These are phyloP conservation scores for Emergomyces pasteurianus DNA, from an alignment of 2,329 filamentous ascomycete species.

Conservation along the genomic window DNA sequence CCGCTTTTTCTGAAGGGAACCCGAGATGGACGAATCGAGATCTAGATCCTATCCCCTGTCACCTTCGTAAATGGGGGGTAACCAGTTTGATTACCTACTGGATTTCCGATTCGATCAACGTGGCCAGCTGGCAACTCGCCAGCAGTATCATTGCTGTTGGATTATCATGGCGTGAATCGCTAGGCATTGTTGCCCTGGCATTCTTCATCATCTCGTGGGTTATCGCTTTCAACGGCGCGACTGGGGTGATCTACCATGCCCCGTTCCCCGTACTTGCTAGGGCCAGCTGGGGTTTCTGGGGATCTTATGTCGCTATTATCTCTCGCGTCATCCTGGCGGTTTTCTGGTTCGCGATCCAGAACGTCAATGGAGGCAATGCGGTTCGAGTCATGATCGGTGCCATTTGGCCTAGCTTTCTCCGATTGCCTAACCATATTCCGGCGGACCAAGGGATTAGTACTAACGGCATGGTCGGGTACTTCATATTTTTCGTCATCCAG, in stretches of 20 bases:
- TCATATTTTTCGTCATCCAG: slow-evolving; percentile 55
- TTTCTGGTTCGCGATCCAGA: slow-evolving; percentile 56
- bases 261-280: slow-evolving; percentile 73
- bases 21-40: slow-evolving; percentile 38
- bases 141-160: slow-evolving; percentile 67
- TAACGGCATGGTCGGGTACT: slow-evolving; percentile 65
- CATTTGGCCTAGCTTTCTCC: slow-evolving; percentile 56
- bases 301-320: slow-evolving; percentile 46
- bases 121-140: slow-evolving; percentile 83
- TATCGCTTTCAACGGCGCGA: slow-evolving; percentile 65
- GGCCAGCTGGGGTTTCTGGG: slow-evolving; percentile 79
- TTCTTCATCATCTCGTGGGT: slow-evolving; percentile 68
- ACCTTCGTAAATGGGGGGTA: slow-evolving; percentile 70
- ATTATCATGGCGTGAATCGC: slow-evolving; percentile 83
- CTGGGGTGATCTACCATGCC: slow-evolving; percentile 78
- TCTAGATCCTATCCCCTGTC: slow-evolving; percentile 36
- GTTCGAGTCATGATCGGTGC: slow-evolving; percentile 65
- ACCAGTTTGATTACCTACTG: slow-evolving; percentile 86
- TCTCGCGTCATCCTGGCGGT: slow-evolving; percentile 43
- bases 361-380: slow-evolving; percentile 48
- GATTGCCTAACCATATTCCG: slow-evolving; percentile 56
- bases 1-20: slow-evolving; percentile 35
- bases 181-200: slow-evolving; percentile 75
- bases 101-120: slow-evolving; percentile 76
- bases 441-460: slow-evolving; percentile 58